These are phyloP conservation scores for Rhizopus stolonifer DNA, from an alignment of 371 early-diverging fungal genomes.

Conservation along the genomic window DNA sequence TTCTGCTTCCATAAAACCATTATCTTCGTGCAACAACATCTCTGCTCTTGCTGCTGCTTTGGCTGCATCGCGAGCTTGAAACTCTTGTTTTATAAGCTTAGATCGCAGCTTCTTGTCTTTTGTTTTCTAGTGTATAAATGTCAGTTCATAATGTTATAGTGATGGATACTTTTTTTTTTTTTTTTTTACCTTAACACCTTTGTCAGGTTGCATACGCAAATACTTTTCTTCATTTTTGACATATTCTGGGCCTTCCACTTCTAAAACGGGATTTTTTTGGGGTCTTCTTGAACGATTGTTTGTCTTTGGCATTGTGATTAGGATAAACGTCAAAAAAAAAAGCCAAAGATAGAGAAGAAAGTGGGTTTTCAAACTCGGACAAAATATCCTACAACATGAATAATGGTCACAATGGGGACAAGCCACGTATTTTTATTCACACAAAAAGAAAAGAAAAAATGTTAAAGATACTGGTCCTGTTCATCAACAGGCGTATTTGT, in stretches of 20 bases:
- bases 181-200: constrained; percentile 30
- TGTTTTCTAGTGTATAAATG: constrained; percentile 44
- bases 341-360: too few relatives aligned
- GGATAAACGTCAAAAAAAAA: neutral
- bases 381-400: constrained; percentile 1
- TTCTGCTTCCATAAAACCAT: constrained; percentile 84
- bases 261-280: neutral
- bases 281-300: neutral
- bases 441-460: neutral
- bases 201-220: constrained; percentile 20
- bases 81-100: constrained; percentile 59
- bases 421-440: constrained; percentile 7
- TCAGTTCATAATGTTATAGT: neutral
- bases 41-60: constrained; percentile 77
- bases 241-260: constrained; percentile 9
- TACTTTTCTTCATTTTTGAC: constrained; percentile 40
- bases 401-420: constrained; percentile 3
- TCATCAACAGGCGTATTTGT: constrained; percentile 33
- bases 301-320: neutral
- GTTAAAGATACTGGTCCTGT: constrained; percentile 23
- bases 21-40: constrained; percentile 73
- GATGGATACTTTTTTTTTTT: too few relatives aligned
- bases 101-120: constrained; percentile 67
- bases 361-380: neutral
- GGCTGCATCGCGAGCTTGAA: constrained; percentile 68